Evolutionary conservation across 2,329 filamentous ascomycete species (phyloP), one percentile per base, ranked within the genome.

Genomic region (Talaromyces sp.): DNA sequence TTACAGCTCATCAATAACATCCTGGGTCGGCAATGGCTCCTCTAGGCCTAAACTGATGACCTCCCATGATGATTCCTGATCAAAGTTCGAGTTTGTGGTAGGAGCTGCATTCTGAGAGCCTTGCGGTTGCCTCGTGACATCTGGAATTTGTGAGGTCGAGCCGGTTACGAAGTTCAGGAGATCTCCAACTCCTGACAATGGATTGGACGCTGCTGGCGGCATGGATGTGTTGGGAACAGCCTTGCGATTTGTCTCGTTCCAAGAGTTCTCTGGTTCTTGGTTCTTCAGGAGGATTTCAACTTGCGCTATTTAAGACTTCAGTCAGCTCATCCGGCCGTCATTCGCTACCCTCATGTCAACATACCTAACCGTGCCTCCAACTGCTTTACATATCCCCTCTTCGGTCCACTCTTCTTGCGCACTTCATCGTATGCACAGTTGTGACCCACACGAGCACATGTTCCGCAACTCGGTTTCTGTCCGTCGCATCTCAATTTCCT

Each of bases 401-500:
- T 97, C 2, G 93, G 93, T 2, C 93, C 93, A 76, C 93, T 96
- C 86, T 97, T 97, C 80, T 92, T 91, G 75, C 93, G 87, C 72
- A 94, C 90, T 80, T 97, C 93, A 75, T 97, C 93, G 75, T 97
- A 97, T 67, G 91, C 89, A 80, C 93, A 97, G 64, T 89, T 86
- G 78, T 97, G 93, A 51, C 91, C 89, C 60, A 97, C 82, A n/a
- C 93, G 85, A 36, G 91, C 88, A 78, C 93, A 97, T 29, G 93
- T 97, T 72, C 90, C 92, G 76, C 93, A 97, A 70, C 90, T 92
- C 25, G 93, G 93, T 69, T 91, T 89, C 62, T 86, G 82, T 43
- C 93, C 93, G 76, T 97, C 93, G 78, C 93, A 97, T 79, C 91
- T 90, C 70, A 97, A 83, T 80, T 98, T 98, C 75, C 94, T 86